Evolutionary conservation across 768 basidiomycete species (phyloP), one percentile per base, ranked within the genome.

Genomic region (Astraeus odoratus): DNA sequence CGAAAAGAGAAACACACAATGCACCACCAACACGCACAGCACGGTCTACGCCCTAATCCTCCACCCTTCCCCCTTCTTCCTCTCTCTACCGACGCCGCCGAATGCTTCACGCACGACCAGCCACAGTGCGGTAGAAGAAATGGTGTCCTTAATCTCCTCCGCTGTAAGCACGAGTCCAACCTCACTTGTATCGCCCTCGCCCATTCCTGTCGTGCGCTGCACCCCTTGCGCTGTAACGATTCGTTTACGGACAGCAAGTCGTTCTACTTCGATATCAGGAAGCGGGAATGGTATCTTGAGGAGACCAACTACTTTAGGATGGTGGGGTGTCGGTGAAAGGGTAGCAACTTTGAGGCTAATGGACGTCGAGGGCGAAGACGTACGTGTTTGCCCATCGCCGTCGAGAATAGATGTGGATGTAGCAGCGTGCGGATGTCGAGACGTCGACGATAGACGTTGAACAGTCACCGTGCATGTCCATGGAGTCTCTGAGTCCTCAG

Each of bases 401-500:
- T n/a, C n/a, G n/a, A n/a, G n/a, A n/a, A n/a, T n/a, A n/a, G n/a
- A n/a, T n/a, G n/a, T n/a, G n/a, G n/a, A n/a, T n/a, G n/a, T n/a
- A 13, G 16, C 22, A 23, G 19, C 20, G 10, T 29, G 23, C 35
- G 35, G 18, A 29, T 19, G 22, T 8, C 22, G 25, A 39, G 24
- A 2, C 13, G 44, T 26, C 12, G 31, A 26, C 16, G 37, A 27
- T 10, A 71, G 58, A 19, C 76, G 67, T 18, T 81, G 76, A 26
- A 85, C 69, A 48, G 81, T 78, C 51, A 92, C 71, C n/a, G 79
- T 80, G 58, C 94, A 97, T 37, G 83, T 81, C 93, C 93, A 98
- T 0, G 95, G 92, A 19, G 91, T 93, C 64, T 98, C 94, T 35
- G 88, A 90, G 57, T 97, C 95, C 59, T 98, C 94, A 0, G 93